phyloP scores from a whole-genome alignment of 768 basidiomycete genomes.

The Agaricus sinodeliciosus region DNA sequence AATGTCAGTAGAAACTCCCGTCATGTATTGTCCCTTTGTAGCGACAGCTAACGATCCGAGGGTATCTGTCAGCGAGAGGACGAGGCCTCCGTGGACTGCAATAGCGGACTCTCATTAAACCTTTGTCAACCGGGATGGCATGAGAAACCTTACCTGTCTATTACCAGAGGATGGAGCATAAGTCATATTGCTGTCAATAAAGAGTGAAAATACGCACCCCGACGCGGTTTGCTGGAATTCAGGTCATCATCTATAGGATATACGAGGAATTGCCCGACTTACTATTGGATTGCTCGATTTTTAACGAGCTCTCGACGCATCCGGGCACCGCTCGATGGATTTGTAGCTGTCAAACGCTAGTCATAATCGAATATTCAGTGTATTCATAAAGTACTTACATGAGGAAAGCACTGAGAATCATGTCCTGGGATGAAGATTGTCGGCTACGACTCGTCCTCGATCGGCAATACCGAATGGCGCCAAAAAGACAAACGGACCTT shows the following conservation, averaged over 20 bases:
- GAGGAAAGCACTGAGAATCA: conserved; percentile 74
- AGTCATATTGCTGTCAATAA: conserved; percentile 3
- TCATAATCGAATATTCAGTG: neutral
- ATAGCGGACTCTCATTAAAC: neutral
- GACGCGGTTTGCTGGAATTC: conserved; percentile 65
- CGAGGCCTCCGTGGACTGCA: conserved; percentile 70
- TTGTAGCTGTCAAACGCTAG: conserved; percentile 37
- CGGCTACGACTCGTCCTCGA: conserved; percentile 5
- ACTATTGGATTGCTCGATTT: conserved; percentile 74
- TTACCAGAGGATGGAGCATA: neutral
- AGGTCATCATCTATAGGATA: neutral
- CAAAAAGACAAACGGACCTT: conserved; percentile 36
- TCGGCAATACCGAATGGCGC: neutral
- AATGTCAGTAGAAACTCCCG: conserved; percentile 82
- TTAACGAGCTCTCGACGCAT: conserved; percentile 58
- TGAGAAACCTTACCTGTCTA: conserved; percentile 29
- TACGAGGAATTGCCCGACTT: conserved; percentile 16
- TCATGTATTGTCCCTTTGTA: conserved; percentile 78
- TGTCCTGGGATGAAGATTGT: conserved; percentile 45
- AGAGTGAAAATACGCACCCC: conserved; percentile 42
- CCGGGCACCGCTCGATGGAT: conserved; percentile 68
- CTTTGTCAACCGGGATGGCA: neutral
- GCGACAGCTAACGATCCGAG: conserved; percentile 82
- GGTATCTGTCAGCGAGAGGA: conserved; percentile 79
- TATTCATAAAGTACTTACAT: conserved; percentile 35